Conservation (phyloP, 2,329 filamentous ascomycete species). For the Paraphoma sp. region DNA sequence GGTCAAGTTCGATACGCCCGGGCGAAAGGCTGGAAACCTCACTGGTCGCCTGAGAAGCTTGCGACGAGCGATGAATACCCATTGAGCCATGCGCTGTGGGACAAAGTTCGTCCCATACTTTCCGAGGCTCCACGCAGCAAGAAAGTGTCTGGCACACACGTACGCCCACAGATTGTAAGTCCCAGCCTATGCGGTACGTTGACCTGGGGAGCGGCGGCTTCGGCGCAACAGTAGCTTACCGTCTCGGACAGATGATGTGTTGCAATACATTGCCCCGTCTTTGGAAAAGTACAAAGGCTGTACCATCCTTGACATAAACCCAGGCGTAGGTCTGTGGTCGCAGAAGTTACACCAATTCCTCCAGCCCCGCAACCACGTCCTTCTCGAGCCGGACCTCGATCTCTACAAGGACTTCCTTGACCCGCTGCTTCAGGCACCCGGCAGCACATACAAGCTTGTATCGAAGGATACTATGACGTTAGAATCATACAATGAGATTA, state of each 20-base stretch:
- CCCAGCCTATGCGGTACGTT: constrained; percentile 54
- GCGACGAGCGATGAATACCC: constrained; percentile 20
- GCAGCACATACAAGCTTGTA: constrained; percentile 58
- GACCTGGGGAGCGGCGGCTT: constrained; percentile 12
- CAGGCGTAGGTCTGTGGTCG: constrained; percentile 81
- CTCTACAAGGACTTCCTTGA: constrained; percentile 67
- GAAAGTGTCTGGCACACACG: constrained; percentile 2
- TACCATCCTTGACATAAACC: constrained; percentile 87
- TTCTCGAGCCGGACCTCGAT: constrained; percentile 74
- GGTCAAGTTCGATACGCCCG: neutral
- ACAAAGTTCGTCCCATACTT: constrained; percentile 12
- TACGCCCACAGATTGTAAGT: constrained; percentile 51
- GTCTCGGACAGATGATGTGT: constrained; percentile 64
- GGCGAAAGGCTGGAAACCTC: neutral
- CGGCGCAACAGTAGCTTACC: constrained; percentile 3
- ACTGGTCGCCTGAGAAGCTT: constrained; percentile 24
- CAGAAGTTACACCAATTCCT: constrained; percentile 75
- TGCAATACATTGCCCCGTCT: constrained; percentile 72
- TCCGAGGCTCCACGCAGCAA: neutral
- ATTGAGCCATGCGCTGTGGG: constrained; percentile 13
- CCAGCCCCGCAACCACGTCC: constrained; percentile 79
- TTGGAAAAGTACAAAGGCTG: constrained; percentile 76
- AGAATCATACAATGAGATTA: constrained; percentile 57
- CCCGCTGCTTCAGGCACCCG: constrained; percentile 47
- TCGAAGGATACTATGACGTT: constrained; percentile 26